Evolutionary conservation across 1,284 basidiomycete species (phyloP).

Genomic region (Cryptococcus amylolentus): DNA sequence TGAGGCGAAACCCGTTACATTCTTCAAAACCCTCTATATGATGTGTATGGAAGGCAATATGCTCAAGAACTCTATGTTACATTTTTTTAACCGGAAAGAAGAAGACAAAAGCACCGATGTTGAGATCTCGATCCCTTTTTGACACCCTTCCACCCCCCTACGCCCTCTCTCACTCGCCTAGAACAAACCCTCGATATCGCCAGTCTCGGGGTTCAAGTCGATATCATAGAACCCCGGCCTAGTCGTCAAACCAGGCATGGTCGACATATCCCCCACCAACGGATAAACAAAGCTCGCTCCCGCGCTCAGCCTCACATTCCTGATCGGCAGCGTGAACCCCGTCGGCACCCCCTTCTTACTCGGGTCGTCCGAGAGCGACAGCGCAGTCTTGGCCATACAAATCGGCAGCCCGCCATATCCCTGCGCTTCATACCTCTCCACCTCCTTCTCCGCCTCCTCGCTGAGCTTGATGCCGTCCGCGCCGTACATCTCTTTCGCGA

Average conservation of each 20-base stretch:
- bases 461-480: conserved; percentile 84
- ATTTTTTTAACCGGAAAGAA: neutral
- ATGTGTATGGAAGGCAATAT: conserved; percentile 4
- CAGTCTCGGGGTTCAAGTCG: conserved; percentile 49
- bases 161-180: conserved; percentile 14
- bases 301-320: conserved; percentile 80
- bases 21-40: neutral
- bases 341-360: conserved; percentile 83
- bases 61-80: conserved; percentile 6
- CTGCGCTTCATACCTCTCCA: conserved; percentile 88
- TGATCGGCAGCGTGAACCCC: conserved; percentile 90
- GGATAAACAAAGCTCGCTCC: conserved; percentile 97
- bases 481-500: conserved; percentile 84
- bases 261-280: conserved; percentile 90
- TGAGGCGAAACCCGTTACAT: neutral
- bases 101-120: neutral
- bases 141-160: neutral
- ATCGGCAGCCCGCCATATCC: conserved; percentile 56
- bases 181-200: conserved; percentile 50
- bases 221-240: conserved; percentile 68
- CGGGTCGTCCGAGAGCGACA: conserved; percentile 94
- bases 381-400: conserved; percentile 98
- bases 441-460: conserved; percentile 75
- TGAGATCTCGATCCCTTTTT: neutral
- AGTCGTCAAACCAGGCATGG: conserved; percentile 94